Base-by-base conservation (phyloP, 768 basidiomycete species). In the Cyclocybe aegerita region DNA sequence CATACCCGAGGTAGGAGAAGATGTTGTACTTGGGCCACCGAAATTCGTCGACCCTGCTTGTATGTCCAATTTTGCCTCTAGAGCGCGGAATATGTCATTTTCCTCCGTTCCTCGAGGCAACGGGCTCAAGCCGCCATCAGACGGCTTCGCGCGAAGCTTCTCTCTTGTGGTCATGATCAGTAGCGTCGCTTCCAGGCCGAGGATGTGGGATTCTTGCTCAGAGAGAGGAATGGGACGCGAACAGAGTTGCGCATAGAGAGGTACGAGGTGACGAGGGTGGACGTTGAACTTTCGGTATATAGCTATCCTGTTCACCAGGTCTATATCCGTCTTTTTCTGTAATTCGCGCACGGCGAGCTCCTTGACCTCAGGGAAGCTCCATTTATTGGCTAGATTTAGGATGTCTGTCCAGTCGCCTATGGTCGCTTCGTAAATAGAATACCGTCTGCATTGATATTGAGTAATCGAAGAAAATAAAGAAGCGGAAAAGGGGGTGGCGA, bases 321-420 rank as follows among this genome's bases (percentile, higher is more conserved):
- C 75, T 0, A 71, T 60, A 9, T 85, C 70, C 0, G 64, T 52
- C 6, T 78, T 65, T 57, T 72, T 71, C 39, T 82, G 80, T 0
- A 88, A 69, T 42, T 88, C 80, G 0, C 80, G 78, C 1, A 83
- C 73, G 1, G 80, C 82, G 1, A 88, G 77, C 1, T 69, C 65
- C 35, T 82, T 78, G 8, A 88, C 76, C 37, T 83, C 77, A 3
- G 53, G 48, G 54, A 90, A 89, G 0, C 61, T 56, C 82, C 82
- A 90, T 4, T 70, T 59, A 16, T 79, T 70, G 0, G 87, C 79
- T 0, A 90, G 78, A 1, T 72, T 71, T 0, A 90, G 64, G 32
- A 90, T 82, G 0, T 72, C 69, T 0, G 73, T 66, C 88, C 88
- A 90, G 14, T 76, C 73, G 0, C 73, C 69, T 4, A 78, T 66